Evolutionary conservation across 208 protist genomes (phyloP).

Genomic region (Acanthamoeba lenticulata): DNA sequence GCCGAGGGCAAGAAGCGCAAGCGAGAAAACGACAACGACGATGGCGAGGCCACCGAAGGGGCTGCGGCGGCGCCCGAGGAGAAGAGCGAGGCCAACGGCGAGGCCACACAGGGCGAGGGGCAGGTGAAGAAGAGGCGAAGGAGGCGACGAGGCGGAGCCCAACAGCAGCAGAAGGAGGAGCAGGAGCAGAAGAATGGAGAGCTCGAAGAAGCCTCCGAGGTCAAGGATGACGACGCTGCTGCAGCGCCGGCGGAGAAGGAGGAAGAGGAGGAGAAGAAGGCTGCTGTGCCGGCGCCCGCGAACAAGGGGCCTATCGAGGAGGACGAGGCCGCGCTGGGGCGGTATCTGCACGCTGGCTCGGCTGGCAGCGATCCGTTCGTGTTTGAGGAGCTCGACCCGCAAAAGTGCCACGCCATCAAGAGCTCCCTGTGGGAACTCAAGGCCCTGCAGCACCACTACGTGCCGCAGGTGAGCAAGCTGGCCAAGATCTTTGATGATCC

Average conservation of each 20-base stretch:
- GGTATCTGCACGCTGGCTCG: background rate
- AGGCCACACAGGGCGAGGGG: background rate
- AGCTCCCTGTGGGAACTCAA: slow-evolving; percentile 69
- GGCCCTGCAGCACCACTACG: slow-evolving; percentile 55
- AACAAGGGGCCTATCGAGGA: background rate
- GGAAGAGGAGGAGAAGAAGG: background rate
- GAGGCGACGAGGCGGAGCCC: background rate
- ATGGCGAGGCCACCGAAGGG: background rate
- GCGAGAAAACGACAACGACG: background rate
- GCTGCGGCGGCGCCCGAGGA: background rate
- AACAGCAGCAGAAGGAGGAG: background rate
- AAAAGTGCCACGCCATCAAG: slow-evolving; percentile 60
- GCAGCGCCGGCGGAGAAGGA: background rate
- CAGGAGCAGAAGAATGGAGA: background rate
- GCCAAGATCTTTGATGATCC: slow-evolving; percentile 58
- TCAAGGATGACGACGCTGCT: background rate
- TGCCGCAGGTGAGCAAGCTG: slow-evolving; percentile 47
- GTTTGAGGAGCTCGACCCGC: slow-evolving; percentile 61
- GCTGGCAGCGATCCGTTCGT: slow-evolving; percentile 29
- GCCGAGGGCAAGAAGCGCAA: slow-evolving; percentile 7
- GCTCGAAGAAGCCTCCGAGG: background rate
- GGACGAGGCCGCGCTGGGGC: background rate
- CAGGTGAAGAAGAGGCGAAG: slow-evolving; percentile 16
- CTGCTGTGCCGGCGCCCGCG: too few relatives aligned
- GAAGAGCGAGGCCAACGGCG: background rate